Conservation (phyloP, 805 yeast species). For the Kazachstania taianensis region DNA sequence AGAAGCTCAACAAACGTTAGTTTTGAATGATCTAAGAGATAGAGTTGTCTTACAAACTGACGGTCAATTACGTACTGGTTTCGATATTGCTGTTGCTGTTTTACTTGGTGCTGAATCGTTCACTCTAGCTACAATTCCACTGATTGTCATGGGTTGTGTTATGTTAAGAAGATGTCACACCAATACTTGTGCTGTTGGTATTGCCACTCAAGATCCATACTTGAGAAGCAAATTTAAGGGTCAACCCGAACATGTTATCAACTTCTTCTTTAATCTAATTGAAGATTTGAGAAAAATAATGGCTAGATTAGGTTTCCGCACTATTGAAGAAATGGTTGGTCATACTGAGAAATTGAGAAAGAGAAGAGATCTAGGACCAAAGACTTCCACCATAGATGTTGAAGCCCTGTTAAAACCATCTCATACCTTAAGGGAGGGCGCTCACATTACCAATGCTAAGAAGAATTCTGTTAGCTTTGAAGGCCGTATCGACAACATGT, state of each 20-base stretch:
- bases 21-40: slow-evolving; percentile 90
- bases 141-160: slow-evolving; percentile 95
- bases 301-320: slow-evolving; percentile 93
- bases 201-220: slow-evolving; percentile 96
- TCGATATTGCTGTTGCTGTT: slow-evolving; percentile 94
- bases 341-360: slow-evolving; percentile 84
- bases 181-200: slow-evolving; percentile 95
- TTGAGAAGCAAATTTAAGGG: slow-evolving; percentile 87
- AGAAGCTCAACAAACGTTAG: slow-evolving; percentile 95
- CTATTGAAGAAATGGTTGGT: slow-evolving; percentile 96
- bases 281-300: slow-evolving; percentile 84
- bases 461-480: slow-evolving; percentile 89
- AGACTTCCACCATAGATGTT: slow-evolving; percentile 84
- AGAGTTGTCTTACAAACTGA: slow-evolving; percentile 95
- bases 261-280: slow-evolving; percentile 90
- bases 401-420: slow-evolving; percentile 95
- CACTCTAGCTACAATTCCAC: slow-evolving; percentile 96
- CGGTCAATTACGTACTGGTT: slow-evolving; percentile 94
- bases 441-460: slow-evolving; percentile 74
- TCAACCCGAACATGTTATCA: slow-evolving; percentile 96
- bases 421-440: slow-evolving; percentile 92
- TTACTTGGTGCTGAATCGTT: slow-evolving; percentile 96
- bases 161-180: slow-evolving; percentile 93
- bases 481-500: slow-evolving; percentile 87
- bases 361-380: slow-evolving; percentile 78